Base-by-base conservation (phyloP, 1,284 basidiomycete genomes). In the Schizopora paradoxa region DNA sequence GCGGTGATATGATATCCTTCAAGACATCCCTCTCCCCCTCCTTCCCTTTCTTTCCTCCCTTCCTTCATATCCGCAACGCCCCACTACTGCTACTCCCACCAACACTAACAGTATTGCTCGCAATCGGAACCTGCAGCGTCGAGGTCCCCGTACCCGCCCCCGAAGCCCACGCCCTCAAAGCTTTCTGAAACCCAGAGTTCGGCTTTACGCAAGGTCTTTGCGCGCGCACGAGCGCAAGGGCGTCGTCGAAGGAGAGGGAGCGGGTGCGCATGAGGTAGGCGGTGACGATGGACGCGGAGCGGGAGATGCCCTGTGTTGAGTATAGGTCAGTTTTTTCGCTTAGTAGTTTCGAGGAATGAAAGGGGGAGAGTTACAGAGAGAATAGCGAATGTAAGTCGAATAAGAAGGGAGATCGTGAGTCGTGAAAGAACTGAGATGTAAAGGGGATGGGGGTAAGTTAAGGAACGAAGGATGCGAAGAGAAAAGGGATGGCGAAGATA, bases 161-260 rank as follows among this genome's bases (percentile, higher is more conserved):
- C n/a, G n/a, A n/a, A n/a, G n/a, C 45, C 49, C 49, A 51, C 22
- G 27, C 41, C 18, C 49, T 14, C 21, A 51, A 28, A 3, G 49
- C 47, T 23, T 34, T 37, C 33, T 51, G 45, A 18, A 81, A 80
- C 5, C 80, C 82, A 7, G 77, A 64, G 56, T 86, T 86, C 18
- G 84, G 83, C 56, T 82, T 79, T 54, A 83, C 69, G 58, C 84
- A 86, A 7, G 78, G 72, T 13, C 84, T 72, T 52, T 76, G 75
- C 42, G 69, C 67, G 53, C 74, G 74, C 48, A 83, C 70, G 51
- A 77, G 67, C 1, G 73, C 66, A 47, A 70, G 63, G 2, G 84
- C 83, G 29, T 68, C 64, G 53, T 85, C 80, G 60, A 78, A 86
- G 18, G 78, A 67, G 79, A 86, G 81, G 37, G 72, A 73, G 45